Evolutionary conservation across 2,329 filamentous ascomycete genomes (phyloP).

Genomic region (Phyllosticta capitalensis): DNA sequence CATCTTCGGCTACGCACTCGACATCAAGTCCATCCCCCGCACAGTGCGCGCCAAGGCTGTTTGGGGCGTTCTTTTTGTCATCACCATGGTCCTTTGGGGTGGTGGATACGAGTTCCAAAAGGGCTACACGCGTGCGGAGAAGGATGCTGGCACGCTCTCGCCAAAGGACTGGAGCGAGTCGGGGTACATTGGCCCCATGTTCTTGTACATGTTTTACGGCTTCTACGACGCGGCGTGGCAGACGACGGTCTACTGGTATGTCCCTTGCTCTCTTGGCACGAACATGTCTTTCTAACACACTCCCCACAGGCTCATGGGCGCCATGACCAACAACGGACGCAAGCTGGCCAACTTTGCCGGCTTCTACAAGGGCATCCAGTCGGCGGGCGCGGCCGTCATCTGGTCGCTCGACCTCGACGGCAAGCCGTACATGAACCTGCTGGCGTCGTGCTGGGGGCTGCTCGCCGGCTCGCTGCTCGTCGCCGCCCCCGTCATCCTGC

Average conservation of each 20-base stretch:
- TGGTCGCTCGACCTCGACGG: constrained; percentile 55
- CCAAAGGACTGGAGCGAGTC: constrained; percentile 56
- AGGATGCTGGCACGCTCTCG: constrained; percentile 18
- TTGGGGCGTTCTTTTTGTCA: constrained; percentile 51
- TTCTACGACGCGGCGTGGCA: constrained; percentile 88
- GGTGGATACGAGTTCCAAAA: constrained; percentile 71
- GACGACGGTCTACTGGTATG: constrained; percentile 77
- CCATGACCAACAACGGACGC: constrained; percentile 83
- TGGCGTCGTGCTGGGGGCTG: constrained; percentile 67
- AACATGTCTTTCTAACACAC: not conserved
- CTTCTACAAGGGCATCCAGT: constrained; percentile 85
- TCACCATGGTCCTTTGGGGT: constrained; percentile 75
- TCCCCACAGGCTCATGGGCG: constrained; percentile 70
- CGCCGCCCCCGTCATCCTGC: constrained; percentile 68
- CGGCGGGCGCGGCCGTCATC: constrained; percentile 70
- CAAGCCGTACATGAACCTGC: constrained; percentile 60
- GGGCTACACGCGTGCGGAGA: constrained; percentile 40
- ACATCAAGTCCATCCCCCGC: constrained; percentile 48
- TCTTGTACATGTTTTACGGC: constrained; percentile 84
- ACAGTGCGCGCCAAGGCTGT: constrained; percentile 57
- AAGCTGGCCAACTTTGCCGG: constrained; percentile 87
- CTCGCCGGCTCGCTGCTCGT: constrained; percentile 64
- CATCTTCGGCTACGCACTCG: constrained; percentile 63
- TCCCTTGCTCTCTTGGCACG: constrained; percentile 4
- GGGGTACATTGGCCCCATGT: constrained; percentile 69